These are phyloP conservation scores for Hypoxylon subgilvum DNA, from an alignment of 495 filamentous ascomycete species.

Conservation along the genomic window DNA sequence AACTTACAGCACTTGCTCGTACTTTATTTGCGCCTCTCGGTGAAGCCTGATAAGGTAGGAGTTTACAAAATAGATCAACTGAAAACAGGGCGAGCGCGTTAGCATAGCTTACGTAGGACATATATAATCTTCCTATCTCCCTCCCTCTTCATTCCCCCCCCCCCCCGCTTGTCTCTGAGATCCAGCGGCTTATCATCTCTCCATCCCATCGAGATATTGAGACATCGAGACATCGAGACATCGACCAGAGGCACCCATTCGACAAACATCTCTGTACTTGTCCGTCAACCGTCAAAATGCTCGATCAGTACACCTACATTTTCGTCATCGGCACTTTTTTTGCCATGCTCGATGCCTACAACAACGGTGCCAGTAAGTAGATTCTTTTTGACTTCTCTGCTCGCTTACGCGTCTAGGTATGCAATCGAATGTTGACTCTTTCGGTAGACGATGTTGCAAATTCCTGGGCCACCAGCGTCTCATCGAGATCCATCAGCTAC, in stretches of 20 bases:
- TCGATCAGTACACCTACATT: slow-evolving; percentile 63
- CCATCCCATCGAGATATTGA: too few species aligned
- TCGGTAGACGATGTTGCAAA: slow-evolving; percentile 73
- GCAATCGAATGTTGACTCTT: slow-evolving; percentile 52
- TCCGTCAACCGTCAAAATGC: slow-evolving; percentile 46
- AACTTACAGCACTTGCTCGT: background rate
- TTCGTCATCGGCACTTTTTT: slow-evolving; percentile 72
- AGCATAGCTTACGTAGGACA: slow-evolving; percentile 15
- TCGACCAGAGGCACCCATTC: background rate
- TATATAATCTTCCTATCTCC: slow-evolving; percentile 27
- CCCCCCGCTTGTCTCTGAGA: slow-evolving; percentile 7
- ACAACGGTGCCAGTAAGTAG: slow-evolving; percentile 67
- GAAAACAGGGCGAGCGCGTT: too few species aligned
- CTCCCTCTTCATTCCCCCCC: background rate
- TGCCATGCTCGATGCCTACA: slow-evolving; percentile 69
- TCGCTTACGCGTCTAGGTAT: background rate
- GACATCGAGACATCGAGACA: slow-evolving; percentile 6
- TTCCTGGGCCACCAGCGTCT: slow-evolving; percentile 72
- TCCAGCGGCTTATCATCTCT: slow-evolving; percentile 8
- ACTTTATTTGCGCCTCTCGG: slow-evolving; percentile 11
- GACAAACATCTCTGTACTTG: background rate
- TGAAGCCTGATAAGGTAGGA: slow-evolving; percentile 19
- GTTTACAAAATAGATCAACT: background rate
- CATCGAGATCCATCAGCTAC: slow-evolving; percentile 68
- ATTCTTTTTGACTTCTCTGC: background rate